phyloP scores from a whole-genome alignment of 2,329 filamentous ascomycete species.

The Talaromyces sp. region DNA sequence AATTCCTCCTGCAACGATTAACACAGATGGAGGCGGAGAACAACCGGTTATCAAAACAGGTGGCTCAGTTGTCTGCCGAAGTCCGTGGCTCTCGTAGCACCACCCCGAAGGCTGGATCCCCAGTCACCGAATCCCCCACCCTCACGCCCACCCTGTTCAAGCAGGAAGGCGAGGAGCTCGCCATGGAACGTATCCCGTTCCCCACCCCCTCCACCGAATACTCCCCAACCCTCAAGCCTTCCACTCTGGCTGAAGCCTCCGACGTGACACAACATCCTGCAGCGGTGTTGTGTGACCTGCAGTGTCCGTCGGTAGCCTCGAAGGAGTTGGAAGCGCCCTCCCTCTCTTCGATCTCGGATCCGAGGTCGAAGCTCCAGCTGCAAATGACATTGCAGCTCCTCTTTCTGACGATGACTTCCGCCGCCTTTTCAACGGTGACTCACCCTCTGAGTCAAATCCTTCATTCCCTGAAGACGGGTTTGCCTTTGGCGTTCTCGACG shows the following conservation, averaged over 20 bases:
- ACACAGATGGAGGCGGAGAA: constrained; percentile 61
- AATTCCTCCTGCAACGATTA: constrained; percentile 67
- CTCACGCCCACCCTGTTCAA: constrained; percentile 47
- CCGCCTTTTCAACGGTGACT: constrained; percentile 63
- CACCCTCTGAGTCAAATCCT: constrained; percentile 71
- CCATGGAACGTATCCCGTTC: constrained; percentile 45
- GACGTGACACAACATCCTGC: constrained; percentile 99
- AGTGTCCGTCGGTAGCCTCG: constrained; percentile 85
- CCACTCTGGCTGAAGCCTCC: constrained; percentile 62
- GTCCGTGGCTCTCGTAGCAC: constrained; percentile 44
- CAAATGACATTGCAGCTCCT: constrained; percentile 65
- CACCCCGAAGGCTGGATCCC: constrained; percentile 42
- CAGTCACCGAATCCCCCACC: constrained; percentile 40
- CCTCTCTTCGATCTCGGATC: constrained; percentile 44
- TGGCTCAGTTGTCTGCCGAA: constrained; percentile 53
- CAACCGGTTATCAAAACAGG: constrained; percentile 53
- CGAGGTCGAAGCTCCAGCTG: constrained; percentile 51
- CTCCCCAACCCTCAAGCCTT: constrained; percentile 44
- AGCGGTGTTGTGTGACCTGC: constrained; percentile 99
- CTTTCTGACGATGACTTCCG: constrained; percentile 70
- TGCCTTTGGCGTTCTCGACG: constrained; percentile 68
- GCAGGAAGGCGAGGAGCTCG: constrained; percentile 46
- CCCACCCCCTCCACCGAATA: constrained; percentile 43
- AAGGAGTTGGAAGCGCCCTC: constrained; percentile 52
- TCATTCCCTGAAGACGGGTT: constrained; percentile 75